Evolutionary conservation across 208 protist genomes (phyloP).

Genomic region (Phytomonas serpens): DNA sequence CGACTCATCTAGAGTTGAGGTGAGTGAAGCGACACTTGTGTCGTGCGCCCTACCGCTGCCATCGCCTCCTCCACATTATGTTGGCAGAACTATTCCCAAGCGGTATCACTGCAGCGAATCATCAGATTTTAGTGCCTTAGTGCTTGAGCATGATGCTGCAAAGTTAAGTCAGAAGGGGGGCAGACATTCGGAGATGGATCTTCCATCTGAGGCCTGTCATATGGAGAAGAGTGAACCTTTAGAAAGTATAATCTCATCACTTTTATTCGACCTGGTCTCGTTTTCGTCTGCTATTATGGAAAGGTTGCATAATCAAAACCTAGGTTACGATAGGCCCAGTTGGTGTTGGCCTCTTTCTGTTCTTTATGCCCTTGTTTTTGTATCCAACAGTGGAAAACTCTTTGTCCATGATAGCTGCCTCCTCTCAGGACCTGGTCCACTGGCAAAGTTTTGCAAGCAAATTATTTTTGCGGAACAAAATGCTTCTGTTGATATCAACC

Average conservation of each 20-base stretch:
- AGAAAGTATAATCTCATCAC: not conserved
- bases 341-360: not conserved
- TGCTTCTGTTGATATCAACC: conserved; percentile 39
- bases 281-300: not conserved
- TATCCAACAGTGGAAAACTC: conserved; percentile 56
- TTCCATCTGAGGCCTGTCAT: not conserved
- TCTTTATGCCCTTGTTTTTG: conserved; percentile 28
- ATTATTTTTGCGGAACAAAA: conserved; percentile 68
- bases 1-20: conserved; percentile 42
- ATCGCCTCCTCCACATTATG: not conserved
- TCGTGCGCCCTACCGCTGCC: not conserved
- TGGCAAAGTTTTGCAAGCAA: conserved; percentile 18
- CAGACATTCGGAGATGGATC: not conserved
- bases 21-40: conserved; percentile 28
- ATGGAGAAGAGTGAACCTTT: not conserved
- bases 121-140: not conserved
- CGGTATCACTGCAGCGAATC: not conserved
- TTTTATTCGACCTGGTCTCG: not conserved
- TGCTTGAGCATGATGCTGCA: not conserved
- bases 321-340: not conserved
- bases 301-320: not conserved
- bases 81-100: not conserved
- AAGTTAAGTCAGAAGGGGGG: not conserved
- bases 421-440: not conserved
- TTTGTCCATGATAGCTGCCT: conserved; percentile 1